Conservation (phyloP, 2,329 filamentous ascomycete species). For the Arthrobotrys iridis region DNA sequence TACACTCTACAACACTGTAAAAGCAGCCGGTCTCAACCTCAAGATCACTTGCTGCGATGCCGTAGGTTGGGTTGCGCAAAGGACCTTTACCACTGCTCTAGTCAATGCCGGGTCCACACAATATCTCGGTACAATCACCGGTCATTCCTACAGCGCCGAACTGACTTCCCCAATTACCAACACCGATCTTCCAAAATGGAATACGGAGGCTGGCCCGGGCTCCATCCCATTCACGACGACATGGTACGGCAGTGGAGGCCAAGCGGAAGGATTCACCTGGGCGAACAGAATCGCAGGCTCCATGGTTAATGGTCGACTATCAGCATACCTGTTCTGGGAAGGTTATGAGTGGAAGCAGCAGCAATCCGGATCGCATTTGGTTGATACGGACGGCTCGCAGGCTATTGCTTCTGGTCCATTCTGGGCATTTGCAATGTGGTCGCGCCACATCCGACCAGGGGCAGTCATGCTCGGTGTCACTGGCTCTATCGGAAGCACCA, state of each 20-base stretch:
- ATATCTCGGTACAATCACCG: constrained; percentile 62
- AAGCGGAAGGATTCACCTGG: constrained; percentile 68
- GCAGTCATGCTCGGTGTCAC: constrained; percentile 60
- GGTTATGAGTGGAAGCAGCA: constrained; percentile 62
- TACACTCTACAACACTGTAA: constrained; percentile 63
- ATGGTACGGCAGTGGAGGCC: constrained; percentile 65
- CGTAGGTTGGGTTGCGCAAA: constrained; percentile 63
- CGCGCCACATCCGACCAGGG: constrained; percentile 61
- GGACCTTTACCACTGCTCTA: constrained; percentile 61
- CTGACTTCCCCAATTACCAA: constrained; percentile 61
- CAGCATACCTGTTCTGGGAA: constrained; percentile 69
- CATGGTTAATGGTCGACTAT: constrained; percentile 65
- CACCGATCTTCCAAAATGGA: constrained; percentile 65
- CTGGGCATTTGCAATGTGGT: constrained; percentile 63
- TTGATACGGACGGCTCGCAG: constrained; percentile 57
- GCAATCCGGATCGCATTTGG: constrained; percentile 59
- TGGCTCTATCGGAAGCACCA: constrained; percentile 54
- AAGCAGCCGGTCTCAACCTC: constrained; percentile 61
- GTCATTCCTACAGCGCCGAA: constrained; percentile 63
- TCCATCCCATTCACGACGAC: constrained; percentile 63
- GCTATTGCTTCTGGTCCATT: constrained; percentile 61
- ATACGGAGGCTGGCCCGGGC: constrained; percentile 66
- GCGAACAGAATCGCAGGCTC: constrained; percentile 67
- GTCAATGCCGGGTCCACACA: constrained; percentile 61
- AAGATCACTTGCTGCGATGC: constrained; percentile 64